These are phyloP conservation scores for Gloeophyllum trabeum DNA, from an alignment of 768 basidiomycete genomes.

Conservation along the genomic window DNA sequence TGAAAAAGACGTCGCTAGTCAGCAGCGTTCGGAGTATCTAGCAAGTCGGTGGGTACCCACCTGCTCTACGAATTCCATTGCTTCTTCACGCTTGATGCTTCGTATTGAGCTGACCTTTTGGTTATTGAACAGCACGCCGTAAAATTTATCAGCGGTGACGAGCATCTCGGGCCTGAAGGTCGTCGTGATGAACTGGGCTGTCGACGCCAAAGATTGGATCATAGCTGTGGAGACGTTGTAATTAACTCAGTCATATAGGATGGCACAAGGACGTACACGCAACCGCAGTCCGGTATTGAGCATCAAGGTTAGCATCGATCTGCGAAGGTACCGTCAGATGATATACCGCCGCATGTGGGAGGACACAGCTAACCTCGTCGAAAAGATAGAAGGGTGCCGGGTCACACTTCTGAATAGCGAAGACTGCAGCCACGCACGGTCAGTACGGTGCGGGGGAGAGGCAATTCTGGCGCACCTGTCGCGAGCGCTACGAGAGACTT, in stretches of 20 bases:
- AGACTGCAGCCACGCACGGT: constrained; percentile 40
- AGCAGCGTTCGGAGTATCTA: background rate
- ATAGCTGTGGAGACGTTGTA: constrained; percentile 39
- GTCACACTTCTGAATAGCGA: constrained; percentile 98
- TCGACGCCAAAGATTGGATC: constrained; percentile 83
- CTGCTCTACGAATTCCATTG: constrained; percentile 91
- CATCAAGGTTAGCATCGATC: constrained; percentile 97
- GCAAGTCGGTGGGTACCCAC: constrained; percentile 21
- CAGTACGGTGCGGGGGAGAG: background rate
- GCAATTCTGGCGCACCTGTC: constrained; percentile 66
- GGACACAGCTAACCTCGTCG: constrained; percentile 59
- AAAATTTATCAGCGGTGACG: constrained; percentile 91
- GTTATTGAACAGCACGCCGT: constrained; percentile 92
- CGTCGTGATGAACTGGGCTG: constrained; percentile 95
- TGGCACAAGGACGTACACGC: constrained; percentile 48
- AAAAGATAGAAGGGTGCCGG: constrained; percentile 99
- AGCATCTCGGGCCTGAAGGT: constrained; percentile 98
- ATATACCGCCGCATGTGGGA: background rate
- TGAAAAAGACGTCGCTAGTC: constrained; percentile 10
- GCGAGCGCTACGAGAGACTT: constrained; percentile 96
- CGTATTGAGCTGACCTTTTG: constrained; percentile 90
- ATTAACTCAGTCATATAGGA: constrained; percentile 1
- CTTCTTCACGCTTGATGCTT: constrained; percentile 81
- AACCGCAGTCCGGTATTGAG: constrained; percentile 95
- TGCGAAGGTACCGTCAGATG: constrained; percentile 13